Evolutionary conservation across 768 basidiomycete genomes (phyloP), one percentile per base, ranked within the genome.

Genomic region (Polyporus arcularius): DNA sequence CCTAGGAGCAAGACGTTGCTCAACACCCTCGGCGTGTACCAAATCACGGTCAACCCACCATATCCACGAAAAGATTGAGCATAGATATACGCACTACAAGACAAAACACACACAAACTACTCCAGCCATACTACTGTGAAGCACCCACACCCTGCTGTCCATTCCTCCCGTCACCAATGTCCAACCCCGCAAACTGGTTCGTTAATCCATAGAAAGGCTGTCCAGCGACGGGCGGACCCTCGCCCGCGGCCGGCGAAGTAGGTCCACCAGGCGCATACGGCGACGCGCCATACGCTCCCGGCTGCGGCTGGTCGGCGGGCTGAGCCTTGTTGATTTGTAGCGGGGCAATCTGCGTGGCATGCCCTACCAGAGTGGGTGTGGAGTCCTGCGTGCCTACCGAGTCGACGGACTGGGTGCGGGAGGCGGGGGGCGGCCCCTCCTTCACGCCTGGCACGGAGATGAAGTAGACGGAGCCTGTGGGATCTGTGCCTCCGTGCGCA

Each of bases 401-500:
- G 30, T 52, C 50, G 9, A 9, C 57, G 40, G 57, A 64, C 56
- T n/a, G 52, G 31, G 49, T 52, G 56, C 56, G 66, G 48, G 53
- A 43, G 3, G 66, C 18, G 3, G 58, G 55, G 15, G 43, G 53
- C 12, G 71, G 66, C 4, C 65, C 72, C 54, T 84, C 85, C 66
- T 83, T 87, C 46, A 93, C 79, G 2, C 90, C 91, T 7, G 90
- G 91, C 1, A 93, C 85, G 2, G 84, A 85, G 51, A 88, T 73
- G 67, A 94, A 94, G 74, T 94, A 94, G 41, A 93, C 88, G 8
- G 87, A 78, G 9, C 92, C 92, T 5, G 88, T 85, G 0, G 79
- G 72, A 60, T 93, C 92, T 48, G 74, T 83, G 4, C 92, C 92
- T 28, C 92, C 92, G 60, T 87, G 84, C 0, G 87, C 86, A 69